Base-by-base conservation (phyloP, 2,329 filamentous ascomycete genomes). In the Byssochlamys sp. region DNA sequence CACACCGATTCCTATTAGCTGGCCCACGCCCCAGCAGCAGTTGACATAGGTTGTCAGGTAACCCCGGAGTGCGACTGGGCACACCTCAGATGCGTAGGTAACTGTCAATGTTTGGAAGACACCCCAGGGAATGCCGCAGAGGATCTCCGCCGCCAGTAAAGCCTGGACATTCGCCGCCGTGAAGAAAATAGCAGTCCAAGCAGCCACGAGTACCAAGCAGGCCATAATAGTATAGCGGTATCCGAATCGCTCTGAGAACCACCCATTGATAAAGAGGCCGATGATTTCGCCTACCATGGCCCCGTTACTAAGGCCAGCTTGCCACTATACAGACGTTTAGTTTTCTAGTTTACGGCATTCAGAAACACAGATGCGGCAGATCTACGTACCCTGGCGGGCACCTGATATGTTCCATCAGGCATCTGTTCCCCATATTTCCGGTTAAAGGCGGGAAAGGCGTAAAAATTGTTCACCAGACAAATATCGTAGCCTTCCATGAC, bases 401-500 rank as follows among this genome's bases (percentile, higher is more conserved):
- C 70, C 61, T 75, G 65, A 60, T 75, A 76, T n/a, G 61, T 54
- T 0, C 72, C 73, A 58, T 75, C 51, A 3, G 63, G 31, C 55
- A 67, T 52, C 55, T 58, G 54, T 56, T 67, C 66, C 26, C 74
- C 75, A 57, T 77, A 78, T 53, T 75, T 77, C 50, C 61, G 61
- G 55, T 72, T 75, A 63, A 77, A 77, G 54, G 70, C 66, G 0
- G 66, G 64, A 55, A 76, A 75, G 61, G 66, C 74, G 75, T 84
- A 91, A 68, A 94, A 90, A 73, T 91, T 91, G 77, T 87, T 90
- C 66, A 94, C 84, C 55, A 95, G 77, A 66, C 84, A 86, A 58
- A 94, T 80, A 69, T 95, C 90, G 75, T 91, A 95, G 33, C 89
- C 90, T 73, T 95, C 90, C 91, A 96, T 96, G 66, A 84, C 84